These are phyloP conservation scores for Rhynchosporium graminicola DNA, from an alignment of 2,329 filamentous ascomycete species.

Conservation along the genomic window DNA sequence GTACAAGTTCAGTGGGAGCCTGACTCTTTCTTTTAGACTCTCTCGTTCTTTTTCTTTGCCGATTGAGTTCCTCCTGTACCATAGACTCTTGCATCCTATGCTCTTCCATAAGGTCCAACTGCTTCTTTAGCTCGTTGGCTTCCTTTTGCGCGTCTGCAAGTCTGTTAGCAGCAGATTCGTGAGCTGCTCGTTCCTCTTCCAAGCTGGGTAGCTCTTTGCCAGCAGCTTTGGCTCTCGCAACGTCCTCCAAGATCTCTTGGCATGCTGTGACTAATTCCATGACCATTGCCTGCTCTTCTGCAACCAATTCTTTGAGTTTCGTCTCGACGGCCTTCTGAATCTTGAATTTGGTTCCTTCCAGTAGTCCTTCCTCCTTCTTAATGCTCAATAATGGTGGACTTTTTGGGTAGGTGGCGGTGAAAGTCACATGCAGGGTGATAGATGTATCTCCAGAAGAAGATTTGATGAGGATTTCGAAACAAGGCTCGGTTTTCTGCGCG, in stretches of 20 bases:
- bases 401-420: conserved; percentile 91
- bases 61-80: conserved; percentile 70
- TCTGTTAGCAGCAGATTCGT: conserved; percentile 70
- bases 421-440: conserved; percentile 72
- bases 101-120: conserved; percentile 64
- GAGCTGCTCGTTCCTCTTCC: conserved; percentile 82
- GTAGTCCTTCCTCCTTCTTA: conserved; percentile 63
- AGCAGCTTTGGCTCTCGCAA: conserved; percentile 73
- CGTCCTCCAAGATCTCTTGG: conserved; percentile 77
- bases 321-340: conserved; percentile 65
- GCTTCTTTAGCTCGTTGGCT: conserved; percentile 48
- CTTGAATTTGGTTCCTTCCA: conserved; percentile 69
- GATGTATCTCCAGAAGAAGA: conserved; percentile 71
- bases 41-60: conserved; percentile 64
- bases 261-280: conserved; percentile 53
- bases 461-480: conserved; percentile 78
- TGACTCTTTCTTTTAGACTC: conserved; percentile 65
- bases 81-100: conserved; percentile 69
- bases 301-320: conserved; percentile 54
- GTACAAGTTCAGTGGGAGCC: conserved; percentile 38
- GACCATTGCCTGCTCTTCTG: conserved; percentile 53
- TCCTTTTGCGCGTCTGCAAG: conserved; percentile 53
- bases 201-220: conserved; percentile 80
- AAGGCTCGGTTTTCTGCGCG: conserved; percentile 72
- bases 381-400: conserved; percentile 72